A percentile compares a stretch with the other conserved stretches of the same genome.
phyloP scores from a whole-genome alignment of 768 basidiomycete genomes.

The Dioszegia aurantiaca region DNA sequence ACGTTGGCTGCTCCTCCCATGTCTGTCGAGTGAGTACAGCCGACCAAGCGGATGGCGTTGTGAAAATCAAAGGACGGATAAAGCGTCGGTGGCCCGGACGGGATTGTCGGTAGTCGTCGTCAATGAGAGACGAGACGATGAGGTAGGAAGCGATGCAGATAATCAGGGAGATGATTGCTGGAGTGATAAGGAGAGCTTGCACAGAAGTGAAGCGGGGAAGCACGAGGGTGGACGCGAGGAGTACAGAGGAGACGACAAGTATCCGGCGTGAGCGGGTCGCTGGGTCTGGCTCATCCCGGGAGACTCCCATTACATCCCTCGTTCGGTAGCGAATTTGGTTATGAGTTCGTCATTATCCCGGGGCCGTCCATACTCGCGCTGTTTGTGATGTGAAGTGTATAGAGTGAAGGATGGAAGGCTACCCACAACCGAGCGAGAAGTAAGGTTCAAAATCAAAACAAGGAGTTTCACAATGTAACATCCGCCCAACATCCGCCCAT shows the following conservation, averaged over 20 bases:
- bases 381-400: too few species aligned
- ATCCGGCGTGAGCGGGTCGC: background rate
- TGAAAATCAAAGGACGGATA: slow-evolving; percentile 59
- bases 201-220: slow-evolving; percentile 22
- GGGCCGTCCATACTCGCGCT: too few species aligned
- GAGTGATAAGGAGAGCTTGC: slow-evolving; percentile 19
- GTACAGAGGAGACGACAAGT: slow-evolving; percentile 10
- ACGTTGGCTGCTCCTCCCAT: slow-evolving; percentile 74
- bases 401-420: too few species aligned
- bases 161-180: slow-evolving; percentile 14
- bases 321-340: too few species aligned
- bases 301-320: background rate
- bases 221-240: slow-evolving; percentile 20
- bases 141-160: slow-evolving; percentile 15
- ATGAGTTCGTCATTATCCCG: too few species aligned
- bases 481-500: background rate
- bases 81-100: background rate
- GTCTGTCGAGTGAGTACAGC: slow-evolving; percentile 81
- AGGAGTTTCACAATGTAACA: background rate
- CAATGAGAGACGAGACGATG: slow-evolving; percentile 9
- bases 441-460: background rate
- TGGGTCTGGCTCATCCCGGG: background rate
- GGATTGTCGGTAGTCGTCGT: background rate
- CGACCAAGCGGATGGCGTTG: slow-evolving; percentile 92
- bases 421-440: background rate